Conservation (phyloP, 352 stramenopile species). For the Phytophthora sojae region DNA sequence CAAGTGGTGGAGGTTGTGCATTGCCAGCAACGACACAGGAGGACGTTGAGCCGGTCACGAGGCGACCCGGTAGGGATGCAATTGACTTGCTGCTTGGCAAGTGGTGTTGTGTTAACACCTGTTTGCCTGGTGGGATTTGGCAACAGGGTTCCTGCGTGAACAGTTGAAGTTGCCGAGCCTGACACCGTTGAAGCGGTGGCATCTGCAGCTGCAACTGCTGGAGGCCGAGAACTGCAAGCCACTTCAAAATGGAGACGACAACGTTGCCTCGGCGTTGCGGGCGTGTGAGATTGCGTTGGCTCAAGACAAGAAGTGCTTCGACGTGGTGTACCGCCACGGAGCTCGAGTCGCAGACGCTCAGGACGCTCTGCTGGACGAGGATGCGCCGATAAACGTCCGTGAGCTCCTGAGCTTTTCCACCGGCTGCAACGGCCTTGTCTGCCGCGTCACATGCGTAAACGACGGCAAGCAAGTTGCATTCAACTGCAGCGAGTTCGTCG, state of each 20-base stretch:
- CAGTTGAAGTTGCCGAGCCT: constrained; percentile 36
- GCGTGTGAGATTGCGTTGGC: constrained; percentile 18
- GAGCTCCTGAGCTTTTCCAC: constrained; percentile 70
- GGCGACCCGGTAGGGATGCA: constrained; percentile 35
- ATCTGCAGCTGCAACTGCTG: constrained; percentile 52
- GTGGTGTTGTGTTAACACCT: neutral
- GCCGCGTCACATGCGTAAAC: constrained; percentile 48
- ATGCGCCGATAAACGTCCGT: constrained; percentile 8
- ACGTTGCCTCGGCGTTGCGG: constrained; percentile 15
- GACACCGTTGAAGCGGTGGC: constrained; percentile 51
- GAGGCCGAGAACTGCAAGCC: constrained; percentile 15
- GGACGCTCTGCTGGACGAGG: constrained; percentile 42
- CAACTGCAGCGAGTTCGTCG: constrained; percentile 40
- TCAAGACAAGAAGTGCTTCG: constrained; percentile 47
- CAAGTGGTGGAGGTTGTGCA: neutral
- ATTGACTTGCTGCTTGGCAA: neutral
- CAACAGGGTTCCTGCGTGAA: constrained; percentile 53
- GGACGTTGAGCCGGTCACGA: constrained; percentile 33
- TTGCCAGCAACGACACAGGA: constrained; percentile 19
- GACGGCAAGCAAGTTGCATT: constrained; percentile 11
- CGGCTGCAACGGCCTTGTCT: constrained; percentile 31
- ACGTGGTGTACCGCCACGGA: constrained; percentile 51
- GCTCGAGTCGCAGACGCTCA: constrained; percentile 36
- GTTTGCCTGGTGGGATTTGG: neutral
- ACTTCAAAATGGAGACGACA: constrained; percentile 4